Evolutionary conservation across 2,329 filamentous ascomycete genomes (phyloP), one percentile per base, ranked within the genome.

Genomic region (Didymella pinodella): DNA sequence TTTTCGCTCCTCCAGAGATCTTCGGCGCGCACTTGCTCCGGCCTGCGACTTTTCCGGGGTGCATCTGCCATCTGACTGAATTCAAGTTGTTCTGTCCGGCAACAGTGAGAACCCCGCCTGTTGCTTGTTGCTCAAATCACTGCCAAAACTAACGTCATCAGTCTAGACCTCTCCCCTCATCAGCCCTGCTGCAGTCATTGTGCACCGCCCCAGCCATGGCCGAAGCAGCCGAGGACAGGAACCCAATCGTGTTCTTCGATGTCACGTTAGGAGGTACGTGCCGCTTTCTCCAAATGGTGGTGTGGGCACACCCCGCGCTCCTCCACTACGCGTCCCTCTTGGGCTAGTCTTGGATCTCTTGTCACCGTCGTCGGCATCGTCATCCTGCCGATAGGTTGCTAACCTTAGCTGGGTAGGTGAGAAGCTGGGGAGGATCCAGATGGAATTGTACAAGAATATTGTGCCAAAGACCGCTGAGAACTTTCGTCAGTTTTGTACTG

Each of bases 401-500:
- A 62, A 75, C 63, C 63, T 62, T 58, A 63, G 48, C 55, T 48
- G 34, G 31, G 31, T 59, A 76, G 74, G 74, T 16, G 74, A 76
- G 66, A 73, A 73, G 62, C 58, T 76, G 48, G 74, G 74, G 10
- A 68, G 74, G 48, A 75, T 76, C 59, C 74, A 76, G 65, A 75
- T 76, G 64, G 73, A 97, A 79, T 87, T 99, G 62, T 97, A 95
- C 83, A 88, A 89, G 61, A 86, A 96, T 78, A 83, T 90, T 22
- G 90, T 92, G 0, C 93, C 93, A 64, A 89, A 89, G 71, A 98
- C 95, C 8, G 92, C 93, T 29, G 95, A 98, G 79, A 98, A 98
- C 82, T 98, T 99, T 77, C 91, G 93, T 46, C 92, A 96, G 75
- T 97, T 97, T 81, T 97, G 93, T 81, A 98, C 94, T 0, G 95